Conservation (phyloP, 2,329 filamentous ascomycete genomes). For the Emmonsia crescens region DNA sequence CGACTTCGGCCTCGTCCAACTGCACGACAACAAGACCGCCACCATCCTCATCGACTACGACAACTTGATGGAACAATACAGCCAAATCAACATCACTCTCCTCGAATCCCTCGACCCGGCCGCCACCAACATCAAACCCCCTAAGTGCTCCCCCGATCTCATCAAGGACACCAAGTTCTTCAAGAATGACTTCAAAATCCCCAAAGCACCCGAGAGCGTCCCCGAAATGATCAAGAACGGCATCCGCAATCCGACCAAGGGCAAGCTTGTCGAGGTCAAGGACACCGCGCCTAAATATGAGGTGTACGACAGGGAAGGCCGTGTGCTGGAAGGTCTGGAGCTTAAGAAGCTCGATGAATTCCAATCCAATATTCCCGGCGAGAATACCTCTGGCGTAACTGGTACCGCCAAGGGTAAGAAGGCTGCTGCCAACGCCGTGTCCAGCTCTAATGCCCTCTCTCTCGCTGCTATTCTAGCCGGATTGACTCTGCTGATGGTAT, state of each 20-base stretch:
- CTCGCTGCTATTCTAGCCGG: constrained; percentile 4
- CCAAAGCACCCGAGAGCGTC: constrained; percentile 54
- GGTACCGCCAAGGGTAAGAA: constrained; percentile 12
- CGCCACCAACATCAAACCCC: constrained; percentile 45
- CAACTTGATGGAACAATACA: constrained; percentile 64
- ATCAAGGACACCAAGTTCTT: constrained; percentile 57
- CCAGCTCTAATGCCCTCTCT: constrained; percentile 6
- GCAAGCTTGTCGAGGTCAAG: constrained; percentile 52
- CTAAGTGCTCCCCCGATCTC: constrained; percentile 54
- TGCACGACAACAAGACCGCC: constrained; percentile 48
- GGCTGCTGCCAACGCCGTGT: constrained; percentile 12
- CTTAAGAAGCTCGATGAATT: constrained; percentile 45
- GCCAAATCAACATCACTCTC: constrained; percentile 58
- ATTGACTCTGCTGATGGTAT: constrained; percentile 8
- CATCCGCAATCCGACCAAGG: constrained; percentile 51
- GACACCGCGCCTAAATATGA: constrained; percentile 45
- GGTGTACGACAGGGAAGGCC: constrained; percentile 47
- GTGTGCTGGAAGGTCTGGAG: constrained; percentile 51
- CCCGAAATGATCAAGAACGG: constrained; percentile 66
- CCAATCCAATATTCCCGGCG: constrained; percentile 46
- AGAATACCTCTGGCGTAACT: constrained; percentile 23
- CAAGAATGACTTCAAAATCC: constrained; percentile 69
- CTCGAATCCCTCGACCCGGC: constrained; percentile 54
- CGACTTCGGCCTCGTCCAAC: constrained; percentile 47
- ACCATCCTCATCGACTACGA: constrained; percentile 56